Base-by-base conservation (phyloP, 1,284 basidiomycete species). In the Ustilago sp. region DNA sequence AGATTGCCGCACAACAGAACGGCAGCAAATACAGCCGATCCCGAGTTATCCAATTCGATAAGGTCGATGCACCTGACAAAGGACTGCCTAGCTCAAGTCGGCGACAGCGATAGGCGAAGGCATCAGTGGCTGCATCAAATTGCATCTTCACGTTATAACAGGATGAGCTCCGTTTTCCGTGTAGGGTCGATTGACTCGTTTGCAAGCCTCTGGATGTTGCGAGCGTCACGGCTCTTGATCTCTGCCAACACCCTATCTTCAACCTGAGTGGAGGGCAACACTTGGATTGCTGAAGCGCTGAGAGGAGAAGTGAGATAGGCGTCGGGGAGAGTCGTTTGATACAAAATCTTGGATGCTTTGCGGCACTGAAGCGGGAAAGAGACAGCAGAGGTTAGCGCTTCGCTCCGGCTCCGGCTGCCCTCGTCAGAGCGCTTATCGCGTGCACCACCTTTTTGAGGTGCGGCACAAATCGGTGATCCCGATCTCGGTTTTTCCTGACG, bases 381-480 rank as follows among this genome's bases (percentile, higher is more conserved):
- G 53, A 17, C 36, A 41, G 52, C 34, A 19, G 17, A 36, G 12
- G 53, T 19, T 39, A 23, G 35, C 17, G 19, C 53, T 55, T 55
- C n/a, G 28, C 53, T 23, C 15, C 48, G 48, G 39, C 43, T 45
- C 43, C 43, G 43, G 43, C 8, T 41, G 43, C 43, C n/a, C 43
- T 17, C 1, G 7, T 28, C 7, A 45, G 43, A 51, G 28, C 48
- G 23, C 48, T 39, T 13, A 38, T 45, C 23, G 38, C 38, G 38
- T 17, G 9, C 15, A 3, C 9, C 38, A 39, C 28, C 28, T 50
- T 31, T 50, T 32, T 13, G 28, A 50, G 31, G 0, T 13, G 48
- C 48, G 48, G 31, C 8, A 3, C 32, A 8, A 31, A 39, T 32
- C 28, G 5, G 8, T 12, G 13, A 2, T n/a, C 45, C 45, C 45